phyloP scores from a whole-genome alignment of 2,329 filamentous ascomycete genomes.

The Fusarium irregulare region DNA sequence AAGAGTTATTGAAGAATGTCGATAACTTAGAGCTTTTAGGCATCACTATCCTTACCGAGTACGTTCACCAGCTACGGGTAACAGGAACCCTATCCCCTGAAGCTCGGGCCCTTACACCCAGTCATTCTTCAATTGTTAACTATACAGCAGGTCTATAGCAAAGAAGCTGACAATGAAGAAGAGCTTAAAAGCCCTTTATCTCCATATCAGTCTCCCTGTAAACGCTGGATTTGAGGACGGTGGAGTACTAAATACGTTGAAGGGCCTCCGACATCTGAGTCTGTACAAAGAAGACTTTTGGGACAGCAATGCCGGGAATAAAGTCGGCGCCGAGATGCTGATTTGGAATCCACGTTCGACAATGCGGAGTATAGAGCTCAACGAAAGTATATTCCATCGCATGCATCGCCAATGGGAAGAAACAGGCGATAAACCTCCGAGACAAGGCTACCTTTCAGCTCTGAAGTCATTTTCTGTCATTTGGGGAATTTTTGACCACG shows the following conservation, averaged over 20 bases:
- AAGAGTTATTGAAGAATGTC: constrained; percentile 31
- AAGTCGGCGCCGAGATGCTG: background rate
- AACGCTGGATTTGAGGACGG: too few relatives aligned
- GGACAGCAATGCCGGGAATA: too few relatives aligned
- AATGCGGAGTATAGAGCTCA: constrained; percentile 6
- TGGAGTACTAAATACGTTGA: background rate
- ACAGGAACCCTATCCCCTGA: too few relatives aligned
- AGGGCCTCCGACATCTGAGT: background rate
- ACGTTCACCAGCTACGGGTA: constrained; percentile 3
- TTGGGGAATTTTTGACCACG: background rate
- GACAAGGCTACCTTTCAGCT: background rate
- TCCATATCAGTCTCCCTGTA: too few relatives aligned
- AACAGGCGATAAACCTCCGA: background rate
- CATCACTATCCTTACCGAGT: constrained; percentile 24
- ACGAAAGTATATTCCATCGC: background rate
- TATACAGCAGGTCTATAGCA: too few relatives aligned
- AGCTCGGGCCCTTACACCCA: too few relatives aligned
- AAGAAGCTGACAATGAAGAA: too few relatives aligned
- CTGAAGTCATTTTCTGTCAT: constrained; percentile 22
- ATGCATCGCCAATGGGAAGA: background rate
- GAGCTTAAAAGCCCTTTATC: too few relatives aligned
- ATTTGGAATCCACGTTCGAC: constrained; percentile 34
- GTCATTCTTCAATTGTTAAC: too few relatives aligned
- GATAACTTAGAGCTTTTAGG: constrained; percentile 32
- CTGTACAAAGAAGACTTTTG: background rate